These are phyloP conservation scores for Kodamaea plutei DNA, from an alignment of 1,139 yeast genomes.

Conservation along the genomic window DNA sequence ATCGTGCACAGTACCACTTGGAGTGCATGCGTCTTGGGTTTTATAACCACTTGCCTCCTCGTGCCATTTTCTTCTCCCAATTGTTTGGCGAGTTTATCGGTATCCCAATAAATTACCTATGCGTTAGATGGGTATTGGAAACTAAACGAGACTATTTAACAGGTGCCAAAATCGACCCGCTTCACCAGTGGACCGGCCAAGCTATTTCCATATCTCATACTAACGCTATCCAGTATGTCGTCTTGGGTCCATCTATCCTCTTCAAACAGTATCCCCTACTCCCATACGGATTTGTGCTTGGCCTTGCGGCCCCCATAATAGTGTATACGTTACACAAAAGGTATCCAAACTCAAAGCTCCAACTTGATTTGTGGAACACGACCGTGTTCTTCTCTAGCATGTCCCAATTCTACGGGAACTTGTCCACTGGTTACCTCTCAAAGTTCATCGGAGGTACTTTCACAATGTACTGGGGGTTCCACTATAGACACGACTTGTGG, in stretches of 20 bases:
- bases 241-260: slow-evolving; percentile 41
- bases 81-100: slow-evolving; percentile 49
- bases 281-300: slow-evolving; percentile 41
- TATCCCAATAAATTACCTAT: slow-evolving; percentile 43
- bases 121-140: slow-evolving; percentile 40
- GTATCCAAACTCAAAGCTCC: slow-evolving; percentile 16
- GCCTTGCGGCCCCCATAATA: slow-evolving; percentile 31
- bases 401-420: slow-evolving; percentile 43
- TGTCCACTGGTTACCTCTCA: slow-evolving; percentile 45
- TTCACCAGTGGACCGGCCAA: slow-evolving; percentile 52
- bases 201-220: slow-evolving; percentile 35
- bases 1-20: slow-evolving; percentile 47
- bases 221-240: slow-evolving; percentile 47
- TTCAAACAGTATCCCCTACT: slow-evolving; percentile 36
- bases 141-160: slow-evolving; percentile 33
- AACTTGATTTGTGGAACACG: slow-evolving; percentile 39
- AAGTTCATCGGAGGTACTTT: slow-evolving; percentile 41
- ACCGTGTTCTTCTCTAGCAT: slow-evolving; percentile 45
- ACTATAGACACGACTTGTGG: slow-evolving; percentile 34
- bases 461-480: slow-evolving; percentile 40
- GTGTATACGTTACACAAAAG: slow-evolving; percentile 24
- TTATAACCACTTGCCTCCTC: slow-evolving; percentile 47
- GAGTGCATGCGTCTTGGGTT: slow-evolving; percentile 48
- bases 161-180: slow-evolving; percentile 36
- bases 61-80: slow-evolving; percentile 44